Evolutionary conservation across 345 rosid species (phyloP).

Genomic region (Nasturtium officinale): DNA sequence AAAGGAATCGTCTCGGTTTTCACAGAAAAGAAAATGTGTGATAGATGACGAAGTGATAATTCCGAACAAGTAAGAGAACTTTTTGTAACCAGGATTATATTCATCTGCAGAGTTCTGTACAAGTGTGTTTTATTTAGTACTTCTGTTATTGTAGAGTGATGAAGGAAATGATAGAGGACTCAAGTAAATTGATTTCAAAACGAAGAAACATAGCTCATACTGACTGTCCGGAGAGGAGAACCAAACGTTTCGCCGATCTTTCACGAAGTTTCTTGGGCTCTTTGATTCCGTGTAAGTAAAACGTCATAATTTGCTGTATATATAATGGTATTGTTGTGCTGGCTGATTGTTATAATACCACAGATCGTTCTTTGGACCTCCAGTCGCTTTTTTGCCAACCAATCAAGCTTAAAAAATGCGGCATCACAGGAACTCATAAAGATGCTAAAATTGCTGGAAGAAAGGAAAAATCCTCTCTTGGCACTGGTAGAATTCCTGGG

Average conservation of each 20-base stretch:
- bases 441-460: conserved; percentile 9
- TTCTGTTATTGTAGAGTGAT: conserved; percentile 54
- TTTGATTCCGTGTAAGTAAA: conserved; percentile 63
- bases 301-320: conserved; percentile 3
- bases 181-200: conserved; percentile 64
- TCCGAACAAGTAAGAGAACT: conserved; percentile 64
- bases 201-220: conserved; percentile 50
- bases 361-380: conserved; percentile 63
- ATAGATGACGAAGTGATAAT: conserved; percentile 59
- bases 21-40: conserved; percentile 62
- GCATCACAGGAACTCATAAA: conserved; percentile 20
- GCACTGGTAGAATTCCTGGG: conserved; percentile 1
- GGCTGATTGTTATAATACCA: conserved; percentile 40
- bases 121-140: conserved; percentile 5
- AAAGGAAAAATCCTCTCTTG: neutral
- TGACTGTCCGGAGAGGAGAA: conserved; percentile 52
- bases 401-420: conserved; percentile 21
- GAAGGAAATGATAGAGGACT: conserved; percentile 53
- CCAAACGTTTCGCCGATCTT: conserved; percentile 43
- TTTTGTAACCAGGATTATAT: conserved; percentile 10
- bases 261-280: conserved; percentile 52
- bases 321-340: conserved; percentile 13
- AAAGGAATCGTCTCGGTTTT: conserved; percentile 54
- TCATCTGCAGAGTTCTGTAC: conserved; percentile 15
- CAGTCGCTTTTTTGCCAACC: conserved; percentile 46